phyloP scores from a whole-genome alignment of 495 filamentous ascomycete species.

The Geopyxis carbonaria region DNA sequence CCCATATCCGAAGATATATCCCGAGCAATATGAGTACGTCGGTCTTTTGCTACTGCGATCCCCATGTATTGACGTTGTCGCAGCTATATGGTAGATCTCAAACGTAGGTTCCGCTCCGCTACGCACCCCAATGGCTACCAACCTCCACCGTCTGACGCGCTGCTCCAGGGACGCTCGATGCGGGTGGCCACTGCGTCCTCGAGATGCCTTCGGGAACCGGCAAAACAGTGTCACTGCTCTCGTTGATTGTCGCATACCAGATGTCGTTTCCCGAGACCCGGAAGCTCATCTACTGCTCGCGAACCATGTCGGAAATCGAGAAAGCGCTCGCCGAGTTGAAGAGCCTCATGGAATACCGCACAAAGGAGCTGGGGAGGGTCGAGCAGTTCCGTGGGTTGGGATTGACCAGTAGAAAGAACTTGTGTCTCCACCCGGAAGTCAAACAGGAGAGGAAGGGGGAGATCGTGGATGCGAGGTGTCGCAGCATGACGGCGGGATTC shows the following conservation, averaged over 20 bases:
- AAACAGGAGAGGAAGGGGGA: constrained; percentile 87
- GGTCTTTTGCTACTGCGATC: not conserved
- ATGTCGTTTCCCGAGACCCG: constrained; percentile 75
- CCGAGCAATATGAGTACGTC: constrained; percentile 28
- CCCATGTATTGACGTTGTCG: not conserved
- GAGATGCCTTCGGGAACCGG: constrained; percentile 99
- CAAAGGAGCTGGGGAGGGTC: constrained; percentile 64
- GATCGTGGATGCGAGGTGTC: constrained; percentile 84
- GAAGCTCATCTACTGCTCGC: constrained; percentile 97
- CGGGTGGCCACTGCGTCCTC: constrained; percentile 86
- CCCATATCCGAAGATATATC: constrained; percentile 93
- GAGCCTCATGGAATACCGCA: constrained; percentile 80
- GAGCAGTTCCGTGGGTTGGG: constrained; percentile 90
- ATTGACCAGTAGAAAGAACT: constrained; percentile 87
- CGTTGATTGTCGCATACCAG: constrained; percentile 92
- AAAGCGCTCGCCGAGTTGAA: constrained; percentile 89
- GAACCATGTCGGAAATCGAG: constrained; percentile 91
- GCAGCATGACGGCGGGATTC: constrained; percentile 90
- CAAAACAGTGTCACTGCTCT: constrained; percentile 90
- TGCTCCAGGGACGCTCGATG: constrained; percentile 61
- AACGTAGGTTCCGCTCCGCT: constrained; percentile 41
- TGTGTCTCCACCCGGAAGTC: constrained; percentile 90
- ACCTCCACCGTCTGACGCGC: no score
- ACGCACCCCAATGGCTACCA: not conserved
- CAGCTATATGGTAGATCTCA: constrained; percentile 96